Evolutionary conservation across 1,284 basidiomycete genomes (phyloP).

Genomic region (Phlebopus sp.): DNA sequence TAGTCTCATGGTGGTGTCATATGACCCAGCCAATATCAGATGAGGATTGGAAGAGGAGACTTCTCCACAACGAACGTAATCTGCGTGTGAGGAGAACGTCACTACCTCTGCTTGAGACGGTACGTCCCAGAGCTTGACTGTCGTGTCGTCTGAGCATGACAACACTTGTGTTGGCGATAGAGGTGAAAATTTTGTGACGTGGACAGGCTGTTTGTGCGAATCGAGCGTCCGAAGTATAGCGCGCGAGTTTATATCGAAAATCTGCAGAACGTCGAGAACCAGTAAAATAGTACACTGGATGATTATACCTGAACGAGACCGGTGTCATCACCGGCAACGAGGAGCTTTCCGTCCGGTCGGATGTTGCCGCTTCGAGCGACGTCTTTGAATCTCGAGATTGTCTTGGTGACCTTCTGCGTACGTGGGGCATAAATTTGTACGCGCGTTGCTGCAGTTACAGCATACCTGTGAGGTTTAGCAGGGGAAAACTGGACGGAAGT

Average conservation of each 20-base stretch:
- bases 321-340: slow-evolving; percentile 93
- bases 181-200: slow-evolving; percentile 90
- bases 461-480: slow-evolving; percentile 86
- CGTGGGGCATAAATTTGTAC: slow-evolving; percentile 96
- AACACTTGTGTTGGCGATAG: slow-evolving; percentile 81
- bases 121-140: slow-evolving; percentile 93
- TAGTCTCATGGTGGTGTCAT: slow-evolving; percentile 88
- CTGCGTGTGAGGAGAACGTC: slow-evolving; percentile 84
- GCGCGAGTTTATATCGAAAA: slow-evolving; percentile 94
- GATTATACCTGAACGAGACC: slow-evolving; percentile 81
- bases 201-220: slow-evolving; percentile 93
- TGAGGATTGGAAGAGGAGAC: slow-evolving; percentile 83
- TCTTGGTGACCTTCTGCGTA: slow-evolving; percentile 94
- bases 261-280: slow-evolving; percentile 38
- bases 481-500: slow-evolving; percentile 90
- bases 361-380: slow-evolving; percentile 88
- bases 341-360: slow-evolving; percentile 89
- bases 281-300: slow-evolving; percentile 8
- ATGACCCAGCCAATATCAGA: slow-evolving; percentile 89
- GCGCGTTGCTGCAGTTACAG: slow-evolving; percentile 91
- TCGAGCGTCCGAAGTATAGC: slow-evolving; percentile 92
- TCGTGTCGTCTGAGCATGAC: slow-evolving; percentile 95
- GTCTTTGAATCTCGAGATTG: slow-evolving; percentile 95
- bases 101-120: slow-evolving; percentile 82
- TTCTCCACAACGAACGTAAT: slow-evolving; percentile 93